Base-by-base conservation (phyloP, 2,329 filamentous ascomycete genomes). In the Scedosporium dehoogii region DNA sequence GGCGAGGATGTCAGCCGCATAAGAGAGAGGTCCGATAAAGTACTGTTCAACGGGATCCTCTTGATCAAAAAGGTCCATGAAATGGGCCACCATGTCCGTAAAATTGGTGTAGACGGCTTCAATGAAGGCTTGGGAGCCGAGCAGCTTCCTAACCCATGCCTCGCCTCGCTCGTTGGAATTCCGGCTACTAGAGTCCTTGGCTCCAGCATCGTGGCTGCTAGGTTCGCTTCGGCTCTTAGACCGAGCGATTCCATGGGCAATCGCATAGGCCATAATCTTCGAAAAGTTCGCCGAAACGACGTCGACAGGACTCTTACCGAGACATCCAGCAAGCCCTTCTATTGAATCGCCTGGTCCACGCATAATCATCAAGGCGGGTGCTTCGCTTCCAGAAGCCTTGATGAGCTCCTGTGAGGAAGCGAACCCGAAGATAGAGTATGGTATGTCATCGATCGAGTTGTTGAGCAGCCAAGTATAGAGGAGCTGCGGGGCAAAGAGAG, bases 381-480 rank as follows among this genome's bases (percentile, higher is more conserved):
- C 82, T 73, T 99, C 94, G 38, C 87, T 84, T 70, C 91, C 85
- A 5, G 89, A 85, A 64, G 90, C 85, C 5, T 73, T 70, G 2
- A 97, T 73, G 60, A 99, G 81, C 4, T 90, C 86, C 18, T 79
- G 72, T 1, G 97, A 80, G 16, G 75, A 84, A 1, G 74, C 63
- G 70, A 96, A 99, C 1, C 87, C 88, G 72, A 99, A 99, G 1
- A 94, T 89, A n/a, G 81, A 78, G 69, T 84, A 96, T 0, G 94
- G 93, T 58, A 99, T 89, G 3, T 85, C 79, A n/a, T 82, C 78
- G 6, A 96, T 77, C 1, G 77, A 74, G 63, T 88, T 83, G 0
- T 76, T 76, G 65, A 91, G 85, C 3, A 96, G 83, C 93, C 92
- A 99, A 0, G 92, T 96, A 70, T 91, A 96, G 3, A 97, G 78